phyloP scores from a whole-genome alignment of 495 filamentous ascomycete species.

The Staphylotrichum longicolle region DNA sequence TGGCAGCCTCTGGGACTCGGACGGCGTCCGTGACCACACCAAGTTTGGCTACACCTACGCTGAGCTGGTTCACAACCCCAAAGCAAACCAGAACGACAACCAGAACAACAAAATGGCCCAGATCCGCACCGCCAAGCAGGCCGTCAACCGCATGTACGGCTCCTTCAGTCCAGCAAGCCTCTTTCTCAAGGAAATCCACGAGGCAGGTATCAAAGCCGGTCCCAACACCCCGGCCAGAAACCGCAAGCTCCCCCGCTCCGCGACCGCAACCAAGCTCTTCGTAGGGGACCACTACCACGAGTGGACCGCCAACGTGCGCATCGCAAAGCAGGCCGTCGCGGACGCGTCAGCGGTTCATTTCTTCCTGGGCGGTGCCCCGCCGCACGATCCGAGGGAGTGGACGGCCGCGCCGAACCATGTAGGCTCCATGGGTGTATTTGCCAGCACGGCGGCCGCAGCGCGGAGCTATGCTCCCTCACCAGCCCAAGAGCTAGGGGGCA shows the following conservation, averaged over 20 bases:
- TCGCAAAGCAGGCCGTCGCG: constrained; percentile 53
- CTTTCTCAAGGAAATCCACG: constrained; percentile 24
- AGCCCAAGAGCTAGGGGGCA: neutral
- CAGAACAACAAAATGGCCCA: constrained; percentile 19
- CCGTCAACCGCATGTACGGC: constrained; percentile 57
- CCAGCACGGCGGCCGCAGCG: constrained; percentile 11
- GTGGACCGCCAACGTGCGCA: constrained; percentile 61
- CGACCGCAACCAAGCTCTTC: constrained; percentile 20
- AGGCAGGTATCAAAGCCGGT: constrained; percentile 13
- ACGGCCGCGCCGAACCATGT: constrained; percentile 45
- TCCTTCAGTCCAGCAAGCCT: constrained; percentile 40
- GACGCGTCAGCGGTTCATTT: constrained; percentile 56
- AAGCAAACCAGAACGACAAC: constrained; percentile 20
- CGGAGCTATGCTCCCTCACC: neutral
- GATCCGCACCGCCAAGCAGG: constrained; percentile 35
- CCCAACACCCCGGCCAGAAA: neutral
- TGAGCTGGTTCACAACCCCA: constrained; percentile 41
- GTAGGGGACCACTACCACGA: constrained; percentile 45
- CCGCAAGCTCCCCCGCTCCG: neutral
- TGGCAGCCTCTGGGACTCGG: constrained; percentile 52
- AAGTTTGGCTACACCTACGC: constrained; percentile 62
- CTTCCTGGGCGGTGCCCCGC: constrained; percentile 55
- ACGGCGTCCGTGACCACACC: constrained; percentile 42
- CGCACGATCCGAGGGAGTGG: constrained; percentile 43
- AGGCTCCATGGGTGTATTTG: constrained; percentile 57